Conservation (phyloP, 139 green algal genomes). For the Limnomonas spitsbergensis region DNA sequence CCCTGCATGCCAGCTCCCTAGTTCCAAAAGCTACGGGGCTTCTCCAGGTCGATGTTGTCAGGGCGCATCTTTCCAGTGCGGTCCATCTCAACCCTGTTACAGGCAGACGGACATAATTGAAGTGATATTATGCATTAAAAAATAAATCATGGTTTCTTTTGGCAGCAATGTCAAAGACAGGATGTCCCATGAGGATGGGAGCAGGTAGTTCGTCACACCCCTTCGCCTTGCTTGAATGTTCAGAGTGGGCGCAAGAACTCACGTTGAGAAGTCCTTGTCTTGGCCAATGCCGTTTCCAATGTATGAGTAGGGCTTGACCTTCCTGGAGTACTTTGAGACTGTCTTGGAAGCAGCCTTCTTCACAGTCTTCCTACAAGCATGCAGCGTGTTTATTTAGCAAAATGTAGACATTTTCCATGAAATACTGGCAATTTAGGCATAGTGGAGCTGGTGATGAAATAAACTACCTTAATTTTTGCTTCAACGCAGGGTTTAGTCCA, state of each 20-base stretch:
- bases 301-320: not conserved
- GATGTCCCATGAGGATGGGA: not conserved
- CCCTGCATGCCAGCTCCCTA: too few relatives aligned
- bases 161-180: not conserved
- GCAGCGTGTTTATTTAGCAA: not conserved
- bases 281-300: not conserved
- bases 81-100: conserved; percentile 8
- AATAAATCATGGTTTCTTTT: not conserved
- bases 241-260: not conserved
- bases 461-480: not conserved
- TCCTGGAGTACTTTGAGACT: not conserved
- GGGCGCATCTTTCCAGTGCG: conserved; percentile 11
- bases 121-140: not conserved
- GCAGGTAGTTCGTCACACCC: not conserved
- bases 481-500: not conserved
- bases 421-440: not conserved
- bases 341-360: not conserved
- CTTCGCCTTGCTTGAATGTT: not conserved
- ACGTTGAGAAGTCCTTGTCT: not conserved
- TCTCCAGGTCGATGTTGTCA: not conserved
- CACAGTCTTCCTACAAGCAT: too few relatives aligned
- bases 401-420: not conserved
- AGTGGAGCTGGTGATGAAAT: not conserved
- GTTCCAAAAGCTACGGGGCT: conserved; percentile 6
- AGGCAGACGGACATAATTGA: not conserved